Evolutionary conservation across 73 alveolate genomes (phyloP).

Genomic region (Vitrella brassicaformis): DNA sequence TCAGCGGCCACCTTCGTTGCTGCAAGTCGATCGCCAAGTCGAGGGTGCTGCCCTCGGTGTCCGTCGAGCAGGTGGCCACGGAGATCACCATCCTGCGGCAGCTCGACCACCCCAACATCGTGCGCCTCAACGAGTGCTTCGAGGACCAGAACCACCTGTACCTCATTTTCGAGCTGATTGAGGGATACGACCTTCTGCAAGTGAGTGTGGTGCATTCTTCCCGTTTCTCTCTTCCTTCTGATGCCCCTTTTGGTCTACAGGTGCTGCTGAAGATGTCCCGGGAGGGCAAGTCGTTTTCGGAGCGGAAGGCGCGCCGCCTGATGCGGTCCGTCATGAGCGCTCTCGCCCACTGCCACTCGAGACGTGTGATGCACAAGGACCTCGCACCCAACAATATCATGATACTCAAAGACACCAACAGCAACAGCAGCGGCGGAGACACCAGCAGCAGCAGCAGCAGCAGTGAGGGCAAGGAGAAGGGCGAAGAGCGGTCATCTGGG

Average conservation of each 20-base stretch:
- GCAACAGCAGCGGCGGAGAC: too few relatives aligned
- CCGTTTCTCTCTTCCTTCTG: background rate
- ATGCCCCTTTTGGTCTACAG: too few relatives aligned
- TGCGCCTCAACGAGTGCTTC: conserved; percentile 32
- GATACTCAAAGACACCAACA: too few relatives aligned
- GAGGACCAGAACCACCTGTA: background rate
- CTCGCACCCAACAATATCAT: background rate
- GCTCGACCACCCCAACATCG: conserved; percentile 39
- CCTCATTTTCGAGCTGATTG: background rate
- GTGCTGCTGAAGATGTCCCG: background rate
- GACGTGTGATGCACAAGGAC: background rate
- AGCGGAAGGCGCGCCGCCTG: background rate
- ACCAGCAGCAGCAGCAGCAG: too few relatives aligned
- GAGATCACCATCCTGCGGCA: conserved; percentile 40
- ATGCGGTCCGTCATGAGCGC: background rate
- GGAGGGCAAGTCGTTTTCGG: background rate
- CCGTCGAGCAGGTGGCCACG: background rate
- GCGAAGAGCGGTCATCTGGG: too few relatives aligned
- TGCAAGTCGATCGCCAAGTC: background rate
- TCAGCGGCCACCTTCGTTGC: background rate
- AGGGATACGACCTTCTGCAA: background rate
- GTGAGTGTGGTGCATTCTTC: background rate
- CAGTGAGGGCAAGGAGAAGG: too few relatives aligned
- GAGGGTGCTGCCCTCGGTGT: background rate
- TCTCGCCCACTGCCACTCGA: background rate